A percentile compares a stretch with the other conserved stretches of the same genome.
Conservation (phyloP, 2,329 filamentous ascomycete species). For the Aspergillus chevalieri region DNA sequence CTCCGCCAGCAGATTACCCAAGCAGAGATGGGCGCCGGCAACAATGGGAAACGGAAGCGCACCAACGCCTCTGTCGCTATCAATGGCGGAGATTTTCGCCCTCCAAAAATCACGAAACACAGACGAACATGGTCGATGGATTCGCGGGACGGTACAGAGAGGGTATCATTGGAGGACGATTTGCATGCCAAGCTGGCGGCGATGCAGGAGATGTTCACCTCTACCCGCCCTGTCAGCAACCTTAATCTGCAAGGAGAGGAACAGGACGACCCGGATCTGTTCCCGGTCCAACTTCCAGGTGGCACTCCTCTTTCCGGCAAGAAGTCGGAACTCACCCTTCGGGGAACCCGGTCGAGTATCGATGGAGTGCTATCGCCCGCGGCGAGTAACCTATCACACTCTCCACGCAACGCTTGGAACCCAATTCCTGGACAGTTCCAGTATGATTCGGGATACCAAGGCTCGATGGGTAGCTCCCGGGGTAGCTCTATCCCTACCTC, state of each 20-base stretch:
- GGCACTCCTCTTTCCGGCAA: constrained; percentile 23
- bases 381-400: constrained; percentile 35
- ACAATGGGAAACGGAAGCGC: constrained; percentile 57
- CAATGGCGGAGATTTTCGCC: constrained; percentile 49
- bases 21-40: constrained; percentile 55
- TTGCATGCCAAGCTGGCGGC: constrained; percentile 38
- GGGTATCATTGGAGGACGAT: constrained; percentile 37
- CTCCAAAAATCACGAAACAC: constrained; percentile 82
- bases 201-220: constrained; percentile 45
- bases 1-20: constrained; percentile 89
- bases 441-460: constrained; percentile 17
- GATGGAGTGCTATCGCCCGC: constrained; percentile 34
- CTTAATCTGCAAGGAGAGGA: constrained; percentile 39
- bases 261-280: constrained; percentile 41
- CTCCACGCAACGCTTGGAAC: constrained; percentile 22
- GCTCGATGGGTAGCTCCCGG: constrained; percentile 17
- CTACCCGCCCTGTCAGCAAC: constrained; percentile 37
- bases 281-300: constrained; percentile 34
- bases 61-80: constrained; percentile 47
- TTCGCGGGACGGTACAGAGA: constrained; percentile 50
- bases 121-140: constrained; percentile 95
- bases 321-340: constrained; percentile 23
- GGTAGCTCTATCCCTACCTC: constrained; percentile 13
- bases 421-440: constrained; percentile 8
- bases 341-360: constrained; percentile 28